Evolutionary conservation across 176 grass and related monocot species (phyloP).

Genomic region (Eleusine indica): DNA sequence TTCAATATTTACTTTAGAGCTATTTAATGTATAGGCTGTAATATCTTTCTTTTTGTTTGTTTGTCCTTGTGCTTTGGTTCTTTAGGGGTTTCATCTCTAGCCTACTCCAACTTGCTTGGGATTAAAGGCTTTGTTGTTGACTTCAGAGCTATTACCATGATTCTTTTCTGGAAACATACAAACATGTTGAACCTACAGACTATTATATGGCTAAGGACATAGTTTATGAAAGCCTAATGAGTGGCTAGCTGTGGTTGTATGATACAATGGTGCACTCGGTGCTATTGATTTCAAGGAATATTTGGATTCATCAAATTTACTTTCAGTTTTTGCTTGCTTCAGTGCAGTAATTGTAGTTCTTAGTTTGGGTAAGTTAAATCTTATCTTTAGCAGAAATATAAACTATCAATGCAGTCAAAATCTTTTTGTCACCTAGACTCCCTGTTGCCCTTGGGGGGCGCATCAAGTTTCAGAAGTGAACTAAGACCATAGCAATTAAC

Average conservation of each 20-base stretch:
- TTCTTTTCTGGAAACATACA: slow-evolving; percentile 8
- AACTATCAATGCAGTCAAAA: not conserved
- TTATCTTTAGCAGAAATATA: slow-evolving; percentile 22
- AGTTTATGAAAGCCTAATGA: slow-evolving; percentile 16
- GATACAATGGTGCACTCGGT: not conserved
- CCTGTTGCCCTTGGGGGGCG: not conserved
- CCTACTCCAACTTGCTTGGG: too few relatives aligned
- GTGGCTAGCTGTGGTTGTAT: not conserved
- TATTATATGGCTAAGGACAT: slow-evolving; percentile 3
- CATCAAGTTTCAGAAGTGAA: slow-evolving; percentile 6
- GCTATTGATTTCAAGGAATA: not conserved
- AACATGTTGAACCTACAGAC: not conserved
- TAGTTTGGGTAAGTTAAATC: slow-evolving; percentile 3
- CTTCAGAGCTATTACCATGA: not conserved
- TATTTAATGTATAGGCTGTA: too few relatives aligned
- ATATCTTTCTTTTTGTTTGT: too few relatives aligned
- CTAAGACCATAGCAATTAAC: not conserved
- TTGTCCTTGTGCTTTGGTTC: too few relatives aligned
- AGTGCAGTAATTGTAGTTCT: slow-evolving; percentile 11
- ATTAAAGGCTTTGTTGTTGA: too few relatives aligned
- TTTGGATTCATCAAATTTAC: slow-evolving; percentile 8
- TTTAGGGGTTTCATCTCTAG: too few relatives aligned
- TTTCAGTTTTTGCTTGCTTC: not conserved
- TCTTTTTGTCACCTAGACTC: not conserved
- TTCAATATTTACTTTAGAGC: slow-evolving; percentile 1